phyloP scores from a whole-genome alignment of 1,284 basidiomycete species.

The Irpex sp. region DNA sequence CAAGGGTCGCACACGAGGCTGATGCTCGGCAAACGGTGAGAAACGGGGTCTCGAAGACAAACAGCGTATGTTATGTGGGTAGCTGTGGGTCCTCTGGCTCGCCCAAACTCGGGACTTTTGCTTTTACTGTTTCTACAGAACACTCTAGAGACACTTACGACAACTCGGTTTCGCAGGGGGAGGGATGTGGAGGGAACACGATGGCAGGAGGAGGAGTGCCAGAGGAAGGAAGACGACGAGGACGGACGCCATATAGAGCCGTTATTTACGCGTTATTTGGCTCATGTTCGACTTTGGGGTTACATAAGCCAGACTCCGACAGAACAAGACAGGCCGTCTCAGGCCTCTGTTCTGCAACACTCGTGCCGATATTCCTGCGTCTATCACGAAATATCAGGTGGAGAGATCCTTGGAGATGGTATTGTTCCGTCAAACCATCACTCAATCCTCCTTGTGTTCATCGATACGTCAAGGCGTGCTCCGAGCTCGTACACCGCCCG shows the following conservation, averaged over 20 bases:
- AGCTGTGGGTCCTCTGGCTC: slow-evolving; percentile 27
- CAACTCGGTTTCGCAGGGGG: background rate
- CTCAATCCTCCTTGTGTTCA: background rate
- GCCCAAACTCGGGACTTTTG: slow-evolving; percentile 2
- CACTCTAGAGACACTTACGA: background rate
- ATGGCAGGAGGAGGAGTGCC: slow-evolving; percentile 8
- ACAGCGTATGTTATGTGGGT: slow-evolving; percentile 20
- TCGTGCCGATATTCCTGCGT: no score
- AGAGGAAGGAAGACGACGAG: slow-evolving; percentile 7
- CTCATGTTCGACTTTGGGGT: slow-evolving; percentile 26
- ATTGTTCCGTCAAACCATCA: background rate
- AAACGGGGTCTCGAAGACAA: slow-evolving; percentile 18
- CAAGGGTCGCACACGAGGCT: slow-evolving; percentile 17
- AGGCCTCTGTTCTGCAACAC: no score
- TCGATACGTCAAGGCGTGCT: background rate
- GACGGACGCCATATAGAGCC: slow-evolving; percentile 9
- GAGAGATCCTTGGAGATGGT: background rate
- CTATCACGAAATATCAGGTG: no score
- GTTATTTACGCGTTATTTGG: slow-evolving; percentile 33
- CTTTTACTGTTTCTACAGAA: background rate
- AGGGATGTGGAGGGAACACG: background rate
- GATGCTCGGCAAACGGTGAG: slow-evolving; percentile 24
- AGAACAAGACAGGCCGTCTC: no score
- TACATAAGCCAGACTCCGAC: slow-evolving; percentile 16
- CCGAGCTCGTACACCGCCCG: background rate